phyloP scores from a whole-genome alignment of 164 flowering plant genomes.

The Houttuynia cordata region DNA sequence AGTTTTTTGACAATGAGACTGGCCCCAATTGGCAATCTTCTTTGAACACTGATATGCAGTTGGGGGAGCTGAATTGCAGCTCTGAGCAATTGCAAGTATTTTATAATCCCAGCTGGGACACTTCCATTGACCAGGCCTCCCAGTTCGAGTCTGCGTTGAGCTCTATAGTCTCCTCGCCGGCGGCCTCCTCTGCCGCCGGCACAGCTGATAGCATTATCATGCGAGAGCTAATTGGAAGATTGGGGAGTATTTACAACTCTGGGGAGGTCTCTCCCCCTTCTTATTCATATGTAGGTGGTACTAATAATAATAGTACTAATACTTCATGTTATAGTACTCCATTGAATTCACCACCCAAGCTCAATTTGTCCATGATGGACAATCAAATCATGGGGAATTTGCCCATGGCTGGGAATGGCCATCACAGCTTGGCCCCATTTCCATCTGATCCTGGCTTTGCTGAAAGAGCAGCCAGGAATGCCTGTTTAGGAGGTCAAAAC shows the following conservation, averaged over 20 bases:
- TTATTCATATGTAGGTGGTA: constrained; percentile 13
- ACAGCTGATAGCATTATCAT: constrained; percentile 29
- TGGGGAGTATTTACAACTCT: constrained; percentile 50
- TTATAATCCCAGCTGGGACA: constrained; percentile 42
- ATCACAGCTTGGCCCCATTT: constrained; percentile 36
- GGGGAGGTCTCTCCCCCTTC: constrained; percentile 39
- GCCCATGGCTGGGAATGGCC: constrained; percentile 14
- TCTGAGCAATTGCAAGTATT: constrained; percentile 25
- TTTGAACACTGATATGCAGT: constrained; percentile 20
- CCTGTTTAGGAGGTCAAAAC: constrained; percentile 50
- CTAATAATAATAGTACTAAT: constrained; percentile 24
- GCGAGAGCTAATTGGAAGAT: constrained; percentile 52
- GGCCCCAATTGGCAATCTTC: constrained; percentile 21
- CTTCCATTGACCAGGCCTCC: constrained; percentile 25
- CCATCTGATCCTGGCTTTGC: constrained; percentile 72
- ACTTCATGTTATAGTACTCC: constrained; percentile 50
- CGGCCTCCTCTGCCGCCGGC: constrained; percentile 23
- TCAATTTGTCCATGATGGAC: constrained; percentile 31
- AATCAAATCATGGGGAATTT: constrained; percentile 21
- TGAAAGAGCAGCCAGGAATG: constrained; percentile 74
- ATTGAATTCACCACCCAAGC: constrained; percentile 63
- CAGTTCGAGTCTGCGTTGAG: constrained; percentile 50
- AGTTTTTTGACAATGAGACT: not conserved
- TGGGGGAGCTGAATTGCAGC: constrained; percentile 18
- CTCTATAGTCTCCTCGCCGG: constrained; percentile 53